These are phyloP conservation scores for Aspergillus sp. DNA, from an alignment of 2,329 filamentous ascomycete species.

Conservation along the genomic window DNA sequence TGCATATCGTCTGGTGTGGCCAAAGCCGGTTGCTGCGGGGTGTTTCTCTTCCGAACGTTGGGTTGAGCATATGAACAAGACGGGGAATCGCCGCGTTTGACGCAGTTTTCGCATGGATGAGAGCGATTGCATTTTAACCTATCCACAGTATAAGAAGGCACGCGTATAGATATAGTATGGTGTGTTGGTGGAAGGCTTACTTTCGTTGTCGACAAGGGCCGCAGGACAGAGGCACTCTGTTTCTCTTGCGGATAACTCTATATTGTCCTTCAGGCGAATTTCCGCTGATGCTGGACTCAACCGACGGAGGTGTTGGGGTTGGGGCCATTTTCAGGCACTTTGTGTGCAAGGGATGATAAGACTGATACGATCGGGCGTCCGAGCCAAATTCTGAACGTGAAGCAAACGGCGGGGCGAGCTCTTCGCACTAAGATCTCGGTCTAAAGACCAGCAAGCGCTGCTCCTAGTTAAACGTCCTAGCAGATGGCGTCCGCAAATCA, in stretches of 20 bases:
- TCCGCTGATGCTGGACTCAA: constrained; percentile 63
- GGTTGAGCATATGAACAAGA: constrained; percentile 76
- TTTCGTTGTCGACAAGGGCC: constrained; percentile 87
- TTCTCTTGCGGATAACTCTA: constrained; percentile 82
- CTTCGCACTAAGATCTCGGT: neutral
- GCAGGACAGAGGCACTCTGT: constrained; percentile 85
- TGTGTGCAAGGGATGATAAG: neutral
- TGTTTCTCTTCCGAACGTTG: constrained; percentile 63
- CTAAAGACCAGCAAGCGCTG: neutral
- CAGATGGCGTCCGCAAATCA: neutral
- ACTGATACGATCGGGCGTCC: neutral
- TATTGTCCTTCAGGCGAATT: constrained; percentile 82
- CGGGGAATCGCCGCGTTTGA: constrained; percentile 72
- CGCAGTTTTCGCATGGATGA: constrained; percentile 89
- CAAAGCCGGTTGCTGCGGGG: constrained; percentile 48
- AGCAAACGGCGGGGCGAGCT: neutral
- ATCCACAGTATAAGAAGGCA: constrained; percentile 9
- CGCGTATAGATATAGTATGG: constrained; percentile 3
- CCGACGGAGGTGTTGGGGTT: constrained; percentile 42
- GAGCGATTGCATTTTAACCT: constrained; percentile 87
- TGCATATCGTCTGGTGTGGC: constrained; percentile 90
- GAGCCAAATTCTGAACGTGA: neutral
- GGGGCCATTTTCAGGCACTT: constrained; percentile 27
- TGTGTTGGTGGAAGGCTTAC: constrained; percentile 44
- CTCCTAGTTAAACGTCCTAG: neutral